phyloP scores from a whole-genome alignment of 371 early-diverging fungal genomes.

The Apophysomyces elegans region DNA sequence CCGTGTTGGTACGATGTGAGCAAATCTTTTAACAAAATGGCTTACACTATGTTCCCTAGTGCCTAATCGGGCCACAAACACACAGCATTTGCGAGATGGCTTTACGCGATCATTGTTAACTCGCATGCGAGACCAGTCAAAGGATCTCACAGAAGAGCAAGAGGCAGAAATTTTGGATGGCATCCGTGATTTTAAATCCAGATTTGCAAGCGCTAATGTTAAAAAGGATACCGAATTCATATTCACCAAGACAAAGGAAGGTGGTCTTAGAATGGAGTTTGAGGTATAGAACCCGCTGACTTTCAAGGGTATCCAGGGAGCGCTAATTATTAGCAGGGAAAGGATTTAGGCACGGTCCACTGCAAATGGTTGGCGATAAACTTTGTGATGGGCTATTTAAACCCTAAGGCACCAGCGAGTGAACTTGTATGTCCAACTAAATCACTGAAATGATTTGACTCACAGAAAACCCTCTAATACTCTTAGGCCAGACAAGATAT shows the following conservation, averaged over 20 bases:
- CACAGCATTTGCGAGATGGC: conserved; percentile 76
- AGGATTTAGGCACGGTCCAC: conserved; percentile 53
- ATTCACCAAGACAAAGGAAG: conserved; percentile 66
- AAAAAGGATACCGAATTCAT: conserved; percentile 61
- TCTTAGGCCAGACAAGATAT: conserved; percentile 29
- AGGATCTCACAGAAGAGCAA: conserved; percentile 44
- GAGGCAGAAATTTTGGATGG: conserved; percentile 55
- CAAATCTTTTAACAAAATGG: not conserved
- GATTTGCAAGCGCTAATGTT: conserved; percentile 66
- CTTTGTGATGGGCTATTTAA: conserved; percentile 68
- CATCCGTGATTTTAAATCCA: conserved; percentile 63
- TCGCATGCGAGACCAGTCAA: conserved; percentile 47
- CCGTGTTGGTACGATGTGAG: conserved; percentile 39
- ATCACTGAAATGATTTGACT: not conserved
- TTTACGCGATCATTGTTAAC: conserved; percentile 63
- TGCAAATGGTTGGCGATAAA: conserved; percentile 67
- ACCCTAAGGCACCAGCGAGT: conserved; percentile 62
- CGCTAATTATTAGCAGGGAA: conserved; percentile 41
- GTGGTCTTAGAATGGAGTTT: conserved; percentile 58
- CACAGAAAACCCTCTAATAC: not conserved
- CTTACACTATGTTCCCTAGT: conserved; percentile 24
- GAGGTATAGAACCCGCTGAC: conserved; percentile 41
- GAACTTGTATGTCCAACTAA: conserved; percentile 21
- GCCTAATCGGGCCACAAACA: conserved; percentile 66
- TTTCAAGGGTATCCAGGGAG: not conserved